Percentiles rank a stretch among this genome's conserved stretches.
phyloP scores from a whole-genome alignment of 495 filamentous ascomycete species.

The Acidiella bohemica region DNA sequence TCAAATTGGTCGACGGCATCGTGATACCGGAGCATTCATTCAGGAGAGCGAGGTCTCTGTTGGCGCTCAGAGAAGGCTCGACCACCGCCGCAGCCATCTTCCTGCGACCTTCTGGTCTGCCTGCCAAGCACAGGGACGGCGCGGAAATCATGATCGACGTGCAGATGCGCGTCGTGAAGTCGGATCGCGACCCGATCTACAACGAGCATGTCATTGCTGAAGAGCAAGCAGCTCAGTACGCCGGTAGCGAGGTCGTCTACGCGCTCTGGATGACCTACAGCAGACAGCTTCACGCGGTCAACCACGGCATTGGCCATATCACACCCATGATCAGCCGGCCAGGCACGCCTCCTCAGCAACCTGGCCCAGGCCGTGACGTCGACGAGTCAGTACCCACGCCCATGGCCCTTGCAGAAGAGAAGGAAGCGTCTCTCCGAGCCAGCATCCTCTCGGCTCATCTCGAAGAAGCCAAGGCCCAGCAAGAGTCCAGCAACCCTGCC shows the following conservation, averaged over 20 bases:
- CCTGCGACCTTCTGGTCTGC: constrained; percentile 64
- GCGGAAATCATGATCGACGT: constrained; percentile 83
- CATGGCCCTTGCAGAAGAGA: neutral
- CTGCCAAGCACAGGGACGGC: constrained; percentile 79
- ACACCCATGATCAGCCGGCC: constrained; percentile 46
- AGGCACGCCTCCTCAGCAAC: constrained; percentile 55
- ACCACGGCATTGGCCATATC: constrained; percentile 40
- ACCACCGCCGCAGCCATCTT: constrained; percentile 60
- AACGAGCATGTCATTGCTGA: constrained; percentile 37
- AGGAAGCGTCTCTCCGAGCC: constrained; percentile 3
- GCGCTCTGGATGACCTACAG: constrained; percentile 97
- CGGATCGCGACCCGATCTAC: constrained; percentile 42
- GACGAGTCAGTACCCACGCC: constrained; percentile 12
- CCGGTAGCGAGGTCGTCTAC: constrained; percentile 70
- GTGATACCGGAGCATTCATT: constrained; percentile 95
- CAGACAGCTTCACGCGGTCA: constrained; percentile 67
- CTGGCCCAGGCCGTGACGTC: constrained; percentile 40
- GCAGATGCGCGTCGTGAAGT: constrained; percentile 90
- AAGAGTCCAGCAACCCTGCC: constrained; percentile 6
- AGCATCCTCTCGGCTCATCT: constrained; percentile 53
- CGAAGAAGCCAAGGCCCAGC: constrained; percentile 39
- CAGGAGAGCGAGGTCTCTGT: constrained; percentile 69
- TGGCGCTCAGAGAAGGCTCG: constrained; percentile 68
- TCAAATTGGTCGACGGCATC: constrained; percentile 78
- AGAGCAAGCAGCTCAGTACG: constrained; percentile 33